Evolutionary conservation across 1,284 basidiomycete genomes (phyloP).

Genomic region (Ceratobasidium sp.): DNA sequence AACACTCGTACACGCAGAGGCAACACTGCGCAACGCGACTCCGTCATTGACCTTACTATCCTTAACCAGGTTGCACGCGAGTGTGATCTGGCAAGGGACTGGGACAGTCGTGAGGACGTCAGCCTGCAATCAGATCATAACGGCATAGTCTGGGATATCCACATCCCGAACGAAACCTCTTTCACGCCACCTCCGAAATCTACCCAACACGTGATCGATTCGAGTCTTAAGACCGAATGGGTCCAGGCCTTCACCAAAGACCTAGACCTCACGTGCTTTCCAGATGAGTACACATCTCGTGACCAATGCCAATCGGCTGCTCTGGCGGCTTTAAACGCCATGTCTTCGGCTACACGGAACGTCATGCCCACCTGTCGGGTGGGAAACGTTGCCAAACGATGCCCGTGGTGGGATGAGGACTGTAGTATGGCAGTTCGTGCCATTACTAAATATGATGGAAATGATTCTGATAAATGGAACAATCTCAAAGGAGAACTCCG

Average conservation of each 20-base stretch:
- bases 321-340: not conserved
- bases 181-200: not conserved
- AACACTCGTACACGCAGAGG: not conserved
- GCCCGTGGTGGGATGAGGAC: slow-evolving; percentile 3
- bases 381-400: not conserved
- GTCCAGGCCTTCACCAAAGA: not conserved
- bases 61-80: not conserved
- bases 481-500: not conserved
- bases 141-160: not conserved
- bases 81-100: not conserved
- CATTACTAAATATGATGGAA: not conserved
- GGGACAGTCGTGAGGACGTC: not conserved
- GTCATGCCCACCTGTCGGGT: not conserved
- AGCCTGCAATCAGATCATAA: slow-evolving; percentile 8
- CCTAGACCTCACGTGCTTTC: not conserved
- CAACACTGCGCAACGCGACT: not conserved
- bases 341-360: not conserved
- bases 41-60: slow-evolving; percentile 35
- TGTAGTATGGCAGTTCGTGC: not conserved
- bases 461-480: not conserved
- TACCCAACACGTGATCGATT: not conserved
- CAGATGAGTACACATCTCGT: not conserved
- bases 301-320: not conserved
- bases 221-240: not conserved
- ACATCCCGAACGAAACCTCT: not conserved